These are phyloP conservation scores for Obelidium mucronatum DNA, from an alignment of 192 early-diverging fungal genomes.

Conservation along the genomic window DNA sequence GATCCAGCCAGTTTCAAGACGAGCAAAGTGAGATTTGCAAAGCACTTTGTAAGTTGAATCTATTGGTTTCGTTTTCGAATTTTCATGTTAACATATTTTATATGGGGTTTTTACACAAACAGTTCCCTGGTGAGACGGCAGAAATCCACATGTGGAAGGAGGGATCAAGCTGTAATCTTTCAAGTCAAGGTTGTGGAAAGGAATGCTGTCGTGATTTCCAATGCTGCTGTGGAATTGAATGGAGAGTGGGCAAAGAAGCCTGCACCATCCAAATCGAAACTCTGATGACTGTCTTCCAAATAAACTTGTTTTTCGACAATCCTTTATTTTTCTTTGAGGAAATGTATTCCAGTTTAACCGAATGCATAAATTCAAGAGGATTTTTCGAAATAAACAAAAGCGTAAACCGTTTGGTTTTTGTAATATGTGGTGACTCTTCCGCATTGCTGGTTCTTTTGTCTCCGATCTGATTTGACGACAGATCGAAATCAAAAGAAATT, in stretches of 20 bases:
- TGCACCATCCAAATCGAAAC: conserved; percentile 34
- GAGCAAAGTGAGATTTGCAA: conserved; percentile 77
- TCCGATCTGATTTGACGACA: too few species aligned
- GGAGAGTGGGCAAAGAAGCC: conserved; percentile 45
- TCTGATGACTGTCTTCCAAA: too few species aligned
- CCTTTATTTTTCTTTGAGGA: too few species aligned
- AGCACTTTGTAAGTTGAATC: conserved; percentile 37
- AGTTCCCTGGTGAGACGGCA: conserved; percentile 94
- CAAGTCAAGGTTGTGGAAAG: conserved; percentile 94
- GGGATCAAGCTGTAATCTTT: conserved; percentile 90
- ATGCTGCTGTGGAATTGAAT: conserved; percentile 89
- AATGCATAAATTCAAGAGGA: too few species aligned
- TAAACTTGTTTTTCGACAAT: too few species aligned
- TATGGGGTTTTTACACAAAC: too few species aligned
- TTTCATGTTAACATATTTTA: conserved; percentile 51
- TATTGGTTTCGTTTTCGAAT: conserved; percentile 54
- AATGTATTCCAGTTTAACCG: too few species aligned
- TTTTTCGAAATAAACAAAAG: too few species aligned
- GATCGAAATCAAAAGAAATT: too few species aligned
- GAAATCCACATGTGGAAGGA: conserved; percentile 98
- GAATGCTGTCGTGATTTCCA: conserved; percentile 86
- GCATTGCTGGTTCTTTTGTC: too few species aligned
- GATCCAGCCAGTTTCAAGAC: conserved; percentile 75
- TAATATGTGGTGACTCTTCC: too few species aligned
- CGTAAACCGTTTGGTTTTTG: too few species aligned